Evolutionary conservation across 495 filamentous ascomycete genomes (phyloP), one percentile per base, ranked within the genome.

Genomic region (Trichocladium antarcticum): DNA sequence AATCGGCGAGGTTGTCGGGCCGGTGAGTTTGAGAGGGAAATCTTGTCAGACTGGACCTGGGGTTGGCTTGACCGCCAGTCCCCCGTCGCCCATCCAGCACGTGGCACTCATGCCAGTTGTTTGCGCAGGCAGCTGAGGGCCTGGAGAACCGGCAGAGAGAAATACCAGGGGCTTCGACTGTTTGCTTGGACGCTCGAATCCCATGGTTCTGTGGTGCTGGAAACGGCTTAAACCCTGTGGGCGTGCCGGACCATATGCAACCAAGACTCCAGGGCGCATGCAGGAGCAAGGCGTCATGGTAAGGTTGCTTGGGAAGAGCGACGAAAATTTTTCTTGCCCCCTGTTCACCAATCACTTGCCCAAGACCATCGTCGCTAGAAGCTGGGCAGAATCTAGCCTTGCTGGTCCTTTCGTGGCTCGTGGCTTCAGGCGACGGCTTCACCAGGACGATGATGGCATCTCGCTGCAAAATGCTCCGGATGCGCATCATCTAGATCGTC

Each of bases 401-500:
- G 24, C 24, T 27, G 24, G 24, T 27, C 8, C 12, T 11, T 37
- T 36, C 11, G 24, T 4, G 24, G 8, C 3, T 27, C 24, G 24
- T 27, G 24, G 24, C 24, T 27, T 21, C 20, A 10, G 17, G 27
- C 16, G 20, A 22, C 29, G n/a, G 8, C 24, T 27, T 27, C 24
- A 43, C 38, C 39, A 53, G 39, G 24, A 27, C 24, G 4, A 3
- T 27, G 8, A 27, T 3, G 8, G 8, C 45, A 40, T 24, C 42
- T 34, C 27, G 45, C 40, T 34, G 45, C 45, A 49, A 37, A 28
- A 49, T 24, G 37, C 17, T 46, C n/a, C 1, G 28, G 34, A 43
- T 37, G 41, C 41, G 38, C 46, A 50, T 55, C 47, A 42, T 42
- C 42, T 35, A 27, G 47, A 46, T 55, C 42, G 52, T 35, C 39